Conservation (phyloP, 805 yeast species). For the Yamadazyma nakazawae region DNA sequence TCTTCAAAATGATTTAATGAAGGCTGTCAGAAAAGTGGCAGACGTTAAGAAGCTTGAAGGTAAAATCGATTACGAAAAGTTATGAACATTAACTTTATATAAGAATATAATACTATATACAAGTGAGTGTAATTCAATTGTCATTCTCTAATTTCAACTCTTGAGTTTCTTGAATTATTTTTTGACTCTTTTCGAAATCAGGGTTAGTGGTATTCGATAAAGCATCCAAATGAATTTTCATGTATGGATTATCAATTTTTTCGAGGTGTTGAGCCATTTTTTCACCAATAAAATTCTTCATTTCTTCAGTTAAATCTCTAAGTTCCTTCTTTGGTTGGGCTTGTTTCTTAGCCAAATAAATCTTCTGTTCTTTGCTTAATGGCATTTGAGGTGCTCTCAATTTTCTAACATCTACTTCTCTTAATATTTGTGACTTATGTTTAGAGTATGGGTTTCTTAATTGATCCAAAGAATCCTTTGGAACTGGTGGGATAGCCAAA, state of each 20-base stretch:
- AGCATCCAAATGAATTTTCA: conserved; percentile 38
- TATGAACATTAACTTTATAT: conserved; percentile 39
- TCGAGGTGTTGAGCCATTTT: conserved; percentile 42
- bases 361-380: conserved; percentile 56
- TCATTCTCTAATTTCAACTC: background rate
- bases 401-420: conserved; percentile 58
- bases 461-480: conserved; percentile 59
- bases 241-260: conserved; percentile 31
- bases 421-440: conserved; percentile 52
- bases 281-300: conserved; percentile 53
- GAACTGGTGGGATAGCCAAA: conserved; percentile 64
- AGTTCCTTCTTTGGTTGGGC: conserved; percentile 31
- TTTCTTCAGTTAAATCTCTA: conserved; percentile 46
- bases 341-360: conserved; percentile 54
- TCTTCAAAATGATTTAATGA: conserved; percentile 89
- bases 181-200: conserved; percentile 29
- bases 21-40: conserved; percentile 96
- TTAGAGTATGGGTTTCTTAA: conserved; percentile 77
- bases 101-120: conserved; percentile 8
- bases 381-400: conserved; percentile 79
- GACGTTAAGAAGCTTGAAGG: conserved; percentile 98
- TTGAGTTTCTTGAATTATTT: conserved; percentile 1
- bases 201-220: conserved; percentile 29
- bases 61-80: conserved; percentile 88
- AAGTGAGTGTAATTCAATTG: conserved; percentile 1